These are phyloP conservation scores for Jimgerdemannia lactiflua DNA, from an alignment of 192 early-diverging fungal genomes.

Conservation along the genomic window DNA sequence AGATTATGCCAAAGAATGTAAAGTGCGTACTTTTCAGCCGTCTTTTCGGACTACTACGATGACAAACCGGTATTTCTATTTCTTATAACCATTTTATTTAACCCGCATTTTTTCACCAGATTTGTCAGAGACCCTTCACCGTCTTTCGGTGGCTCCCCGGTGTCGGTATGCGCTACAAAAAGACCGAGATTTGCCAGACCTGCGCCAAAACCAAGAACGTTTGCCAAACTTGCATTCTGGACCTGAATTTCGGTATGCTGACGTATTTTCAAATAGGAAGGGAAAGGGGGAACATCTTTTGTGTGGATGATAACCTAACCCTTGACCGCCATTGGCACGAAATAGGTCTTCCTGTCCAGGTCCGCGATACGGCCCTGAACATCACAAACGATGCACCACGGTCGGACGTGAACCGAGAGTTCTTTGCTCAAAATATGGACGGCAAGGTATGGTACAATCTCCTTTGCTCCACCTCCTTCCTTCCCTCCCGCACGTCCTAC, in stretches of 20 bases:
- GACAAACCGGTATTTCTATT: too few relatives aligned
- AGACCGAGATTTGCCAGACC: slow-evolving; percentile 97
- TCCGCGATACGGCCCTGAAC: slow-evolving; percentile 83
- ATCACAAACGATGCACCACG: slow-evolving; percentile 75
- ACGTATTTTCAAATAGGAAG: too few relatives aligned
- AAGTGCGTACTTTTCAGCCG: slow-evolving; percentile 27
- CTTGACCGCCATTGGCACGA: not conserved
- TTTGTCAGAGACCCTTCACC: slow-evolving; percentile 91
- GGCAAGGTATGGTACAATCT: slow-evolving; percentile 36
- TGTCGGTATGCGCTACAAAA: slow-evolving; percentile 92
- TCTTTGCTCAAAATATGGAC: slow-evolving; percentile 81
- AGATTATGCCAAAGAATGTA: slow-evolving; percentile 73
- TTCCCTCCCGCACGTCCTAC: not conserved
- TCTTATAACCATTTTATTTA: not conserved
- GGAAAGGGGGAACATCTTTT: not conserved
- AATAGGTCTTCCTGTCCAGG: slow-evolving; percentile 84
- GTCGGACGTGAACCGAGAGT: slow-evolving; percentile 86
- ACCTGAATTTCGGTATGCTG: slow-evolving; percentile 80
- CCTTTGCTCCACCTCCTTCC: not conserved
- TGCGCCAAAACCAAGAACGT: slow-evolving; percentile 99
- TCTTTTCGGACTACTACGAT: too few relatives aligned
- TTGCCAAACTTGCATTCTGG: slow-evolving; percentile 95
- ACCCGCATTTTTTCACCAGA: slow-evolving; percentile 22
- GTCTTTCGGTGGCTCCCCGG: slow-evolving; percentile 98
- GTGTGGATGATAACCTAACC: not conserved